phyloP scores from a whole-genome alignment of 2,329 filamentous ascomycete genomes.

The Fusarium sublunatum region DNA sequence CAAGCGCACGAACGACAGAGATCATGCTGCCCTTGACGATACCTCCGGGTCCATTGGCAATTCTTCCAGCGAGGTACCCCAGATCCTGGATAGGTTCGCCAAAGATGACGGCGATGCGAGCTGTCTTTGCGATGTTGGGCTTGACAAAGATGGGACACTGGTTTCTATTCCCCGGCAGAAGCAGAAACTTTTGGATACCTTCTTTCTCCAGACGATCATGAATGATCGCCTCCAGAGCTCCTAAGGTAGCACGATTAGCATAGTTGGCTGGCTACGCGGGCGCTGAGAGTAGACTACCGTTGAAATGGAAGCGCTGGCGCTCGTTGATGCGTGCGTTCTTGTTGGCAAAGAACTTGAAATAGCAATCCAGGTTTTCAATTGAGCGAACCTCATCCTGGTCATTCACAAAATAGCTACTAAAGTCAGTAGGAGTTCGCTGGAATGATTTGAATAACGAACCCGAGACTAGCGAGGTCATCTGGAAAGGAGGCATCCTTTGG shows the following conservation, averaged over 20 bases:
- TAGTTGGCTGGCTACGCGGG: rapidly evolving
- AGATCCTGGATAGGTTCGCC: conserved; percentile 79
- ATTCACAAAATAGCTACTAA: conserved; percentile 79
- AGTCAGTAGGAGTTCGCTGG: background rate
- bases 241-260: conserved; percentile 55
- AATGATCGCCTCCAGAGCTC: conserved; percentile 71
- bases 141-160: conserved; percentile 75
- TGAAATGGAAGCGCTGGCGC: conserved; percentile 78
- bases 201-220: conserved; percentile 69
- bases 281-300: conserved; percentile 63
- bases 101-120: conserved; percentile 78
- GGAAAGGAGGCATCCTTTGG: conserved; percentile 77
- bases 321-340: conserved; percentile 82
- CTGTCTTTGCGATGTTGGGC: conserved; percentile 63
- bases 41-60: conserved; percentile 71
- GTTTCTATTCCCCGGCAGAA: conserved; percentile 59
- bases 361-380: conserved; percentile 72
- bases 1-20: conserved; percentile 66
- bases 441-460: conserved; percentile 60
- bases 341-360: conserved; percentile 80
- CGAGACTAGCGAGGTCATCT: conserved; percentile 74
- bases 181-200: conserved; percentile 67
- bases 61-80: conserved; percentile 78
- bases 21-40: conserved; percentile 78
- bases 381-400: conserved; percentile 78